phyloP scores from a whole-genome alignment of 1,284 basidiomycete genomes.

The Athelia psychrophila region DNA sequence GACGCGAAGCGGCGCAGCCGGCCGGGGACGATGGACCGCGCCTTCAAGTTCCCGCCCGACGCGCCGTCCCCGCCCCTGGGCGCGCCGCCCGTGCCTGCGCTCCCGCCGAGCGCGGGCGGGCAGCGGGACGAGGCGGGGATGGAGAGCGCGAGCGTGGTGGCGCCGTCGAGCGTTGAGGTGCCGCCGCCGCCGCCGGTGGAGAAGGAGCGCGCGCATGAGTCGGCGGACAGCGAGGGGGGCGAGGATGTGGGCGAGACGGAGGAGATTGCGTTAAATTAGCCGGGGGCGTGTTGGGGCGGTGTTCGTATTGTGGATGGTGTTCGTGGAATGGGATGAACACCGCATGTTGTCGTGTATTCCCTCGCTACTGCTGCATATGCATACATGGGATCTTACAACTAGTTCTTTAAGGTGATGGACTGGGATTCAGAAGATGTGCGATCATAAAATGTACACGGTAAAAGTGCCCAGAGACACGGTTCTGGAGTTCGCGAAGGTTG shows the following conservation, averaged over 20 bases:
- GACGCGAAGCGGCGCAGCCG: constrained; percentile 20
- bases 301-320: too few relatives aligned
- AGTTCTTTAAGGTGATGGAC: too few relatives aligned
- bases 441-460: too few relatives aligned
- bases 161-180: constrained; percentile 67
- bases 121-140: constrained; percentile 21
- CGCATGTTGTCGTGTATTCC: too few relatives aligned
- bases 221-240: constrained; percentile 48
- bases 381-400: too few relatives aligned
- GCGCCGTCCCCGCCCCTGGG: not conserved
- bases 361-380: too few relatives aligned
- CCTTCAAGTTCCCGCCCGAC: constrained; percentile 18
- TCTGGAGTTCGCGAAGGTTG: too few relatives aligned
- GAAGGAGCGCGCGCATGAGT: constrained; percentile 51
- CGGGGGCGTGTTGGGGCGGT: too few relatives aligned
- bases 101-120: constrained; percentile 12
- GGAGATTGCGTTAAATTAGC: constrained; percentile 53
- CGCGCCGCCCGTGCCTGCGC: constrained; percentile 12
- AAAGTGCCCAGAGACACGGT: too few relatives aligned
- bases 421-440: too few relatives aligned
- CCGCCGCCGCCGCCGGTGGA: constrained; percentile 75
- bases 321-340: too few relatives aligned
- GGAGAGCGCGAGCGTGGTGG: constrained; percentile 34
- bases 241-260: constrained; percentile 75
- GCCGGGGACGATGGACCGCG: constrained; percentile 65